Evolutionary conservation across 139 green algal genomes (phyloP), one percentile per base, ranked within the genome.

Genomic region (Spirogloea muscicola): DNA sequence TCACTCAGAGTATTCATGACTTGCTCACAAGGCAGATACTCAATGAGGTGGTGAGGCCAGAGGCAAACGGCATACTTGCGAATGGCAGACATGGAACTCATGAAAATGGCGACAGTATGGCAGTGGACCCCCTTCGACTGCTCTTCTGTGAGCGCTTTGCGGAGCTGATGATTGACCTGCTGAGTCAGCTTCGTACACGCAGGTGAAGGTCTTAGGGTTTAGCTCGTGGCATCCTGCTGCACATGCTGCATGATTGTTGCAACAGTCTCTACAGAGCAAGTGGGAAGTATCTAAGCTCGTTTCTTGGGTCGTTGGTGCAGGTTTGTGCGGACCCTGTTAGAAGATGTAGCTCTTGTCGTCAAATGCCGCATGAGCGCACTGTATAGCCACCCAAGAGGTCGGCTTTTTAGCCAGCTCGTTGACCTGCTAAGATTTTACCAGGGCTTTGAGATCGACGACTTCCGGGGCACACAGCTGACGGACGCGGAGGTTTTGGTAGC

Each of bases 391-490:
- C 44, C 68, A 13, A 37, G 46, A 21, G 78, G 78, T 3, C 52
- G 68, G 27, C 84, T 92, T 55, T 96, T 94, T 74, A 40, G 55
- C 6, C 93, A 96, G 86, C 85, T 98, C 66, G 76, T 95, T 29
- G 90, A 96, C 77, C 81, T 96, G 62, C 72, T 95, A 37, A 62
- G 77, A 27, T 96, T 93, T 81, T 96, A 96, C 86, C 36, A 82
- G 27, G 63, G 16, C 51, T 98, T 98, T 84, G 89, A 92, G 58
- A 90, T 98, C n/a, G 80, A 96, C 72, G 88, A 98, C 82, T 90
- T 97, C 84, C 94, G 89, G 6, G 93, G 92, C 0, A 85, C 92
- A 46, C 82, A 90, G 37, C 76, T 96, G 13, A 85, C 74, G 1
- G 92, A 98, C 27, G 92, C 96, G 25, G 89, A 95, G 1, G 70